phyloP scores from a whole-genome alignment of 2,329 filamentous ascomycete species.

The Madurella fahalii region DNA sequence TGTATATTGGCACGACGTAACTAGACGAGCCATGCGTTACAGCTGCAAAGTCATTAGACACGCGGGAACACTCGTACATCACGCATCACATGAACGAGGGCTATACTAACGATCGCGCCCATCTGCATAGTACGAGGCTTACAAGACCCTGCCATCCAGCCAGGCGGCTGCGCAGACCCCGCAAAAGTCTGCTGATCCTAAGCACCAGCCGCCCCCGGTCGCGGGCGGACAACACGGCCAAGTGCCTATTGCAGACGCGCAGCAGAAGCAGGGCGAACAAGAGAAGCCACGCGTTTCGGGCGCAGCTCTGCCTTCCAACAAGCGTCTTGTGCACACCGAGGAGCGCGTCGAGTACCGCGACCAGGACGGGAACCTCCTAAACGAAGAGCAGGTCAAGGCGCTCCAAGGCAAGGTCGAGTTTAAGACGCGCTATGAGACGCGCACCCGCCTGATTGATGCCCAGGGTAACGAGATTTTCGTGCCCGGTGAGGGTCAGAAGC shows the following conservation, averaged over 20 bases:
- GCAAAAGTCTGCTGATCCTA: conserved; percentile 19
- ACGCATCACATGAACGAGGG: conserved; percentile 4
- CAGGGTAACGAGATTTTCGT: conserved; percentile 69
- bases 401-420: conserved; percentile 93
- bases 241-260: conserved; percentile 24
- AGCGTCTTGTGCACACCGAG: conserved; percentile 55
- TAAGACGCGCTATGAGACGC: conserved; percentile 93
- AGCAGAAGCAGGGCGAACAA: conserved; percentile 26
- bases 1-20: neutral
- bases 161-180: conserved; percentile 23
- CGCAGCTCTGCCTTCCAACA: conserved; percentile 45
- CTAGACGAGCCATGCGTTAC: neutral
- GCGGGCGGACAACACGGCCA: conserved; percentile 28
- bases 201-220: conserved; percentile 14
- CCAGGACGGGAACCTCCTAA: conserved; percentile 83
- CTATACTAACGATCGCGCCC: conserved; percentile 5
- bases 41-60: conserved; percentile 1
- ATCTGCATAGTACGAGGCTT: conserved; percentile 45
- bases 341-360: conserved; percentile 93
- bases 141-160: conserved; percentile 32
- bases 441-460: conserved; percentile 76
- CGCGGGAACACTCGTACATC: neutral
- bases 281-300: conserved; percentile 41
- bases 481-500: conserved; percentile 36
- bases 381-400: conserved; percentile 75